These are phyloP conservation scores for Calonectria pteridis DNA, from an alignment of 2,329 filamentous ascomycete genomes.

Conservation along the genomic window DNA sequence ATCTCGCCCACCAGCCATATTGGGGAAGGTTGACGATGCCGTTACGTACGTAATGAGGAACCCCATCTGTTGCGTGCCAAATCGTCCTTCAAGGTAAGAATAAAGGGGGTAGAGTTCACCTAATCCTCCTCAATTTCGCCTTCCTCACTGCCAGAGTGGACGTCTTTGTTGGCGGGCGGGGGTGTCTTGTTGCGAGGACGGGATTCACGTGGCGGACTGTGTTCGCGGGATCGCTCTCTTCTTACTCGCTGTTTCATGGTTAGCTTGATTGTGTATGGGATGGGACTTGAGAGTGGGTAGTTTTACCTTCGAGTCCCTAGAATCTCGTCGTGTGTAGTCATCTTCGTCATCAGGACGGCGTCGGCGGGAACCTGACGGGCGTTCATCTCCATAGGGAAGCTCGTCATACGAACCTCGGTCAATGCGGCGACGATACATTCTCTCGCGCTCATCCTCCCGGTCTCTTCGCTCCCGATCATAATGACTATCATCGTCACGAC, in stretches of 20 bases:
- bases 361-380: constrained; percentile 75
- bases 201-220: constrained; percentile 69
- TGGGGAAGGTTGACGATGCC: constrained; percentile 40
- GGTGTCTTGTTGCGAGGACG: constrained; percentile 70
- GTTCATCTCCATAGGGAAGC: constrained; percentile 88
- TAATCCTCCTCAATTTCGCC: constrained; percentile 91
- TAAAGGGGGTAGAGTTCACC: constrained; percentile 15
- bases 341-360: constrained; percentile 84
- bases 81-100: constrained; percentile 20
- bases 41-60: constrained; percentile 46
- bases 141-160: constrained; percentile 87
- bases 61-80: constrained; percentile 26
- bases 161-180: constrained; percentile 61
- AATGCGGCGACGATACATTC: constrained; percentile 83
- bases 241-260: constrained; percentile 63
- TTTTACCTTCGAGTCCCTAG: constrained; percentile 76
- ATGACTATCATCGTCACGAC: constrained; percentile 73
- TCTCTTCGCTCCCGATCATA: constrained; percentile 91
- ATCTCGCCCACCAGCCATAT: constrained; percentile 43
- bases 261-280: constrained; percentile 35
- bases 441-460: constrained; percentile 90
- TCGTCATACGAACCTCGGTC: constrained; percentile 86
- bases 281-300: background rate
- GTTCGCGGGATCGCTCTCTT: constrained; percentile 71
- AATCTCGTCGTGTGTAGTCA: constrained; percentile 73